Evolutionary conservation across 2,329 filamentous ascomycete species (phyloP).

Genomic region (Nemania sp.): DNA sequence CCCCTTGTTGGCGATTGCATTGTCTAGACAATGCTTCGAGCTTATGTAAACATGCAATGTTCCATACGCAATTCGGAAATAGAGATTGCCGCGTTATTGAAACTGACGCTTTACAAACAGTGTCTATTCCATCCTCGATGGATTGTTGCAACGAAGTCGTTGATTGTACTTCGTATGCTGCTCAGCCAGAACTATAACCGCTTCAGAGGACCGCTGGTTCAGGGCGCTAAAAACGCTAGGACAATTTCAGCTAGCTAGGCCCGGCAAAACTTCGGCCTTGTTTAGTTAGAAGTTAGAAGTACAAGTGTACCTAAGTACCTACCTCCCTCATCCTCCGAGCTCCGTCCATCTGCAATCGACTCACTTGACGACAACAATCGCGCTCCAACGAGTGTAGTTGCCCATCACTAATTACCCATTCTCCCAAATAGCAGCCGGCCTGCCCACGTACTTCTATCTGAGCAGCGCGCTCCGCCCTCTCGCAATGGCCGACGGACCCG

Average conservation of each 20-base stretch:
- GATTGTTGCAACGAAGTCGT: constrained; percentile 15
- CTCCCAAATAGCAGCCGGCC: neutral
- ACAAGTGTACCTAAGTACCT: neutral
- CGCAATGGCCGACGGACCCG: constrained; percentile 42
- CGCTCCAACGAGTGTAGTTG: constrained; percentile 4
- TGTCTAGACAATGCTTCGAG: constrained; percentile 11
- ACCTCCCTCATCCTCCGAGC: constrained; percentile 3
- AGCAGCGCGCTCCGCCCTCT: constrained; percentile 4
- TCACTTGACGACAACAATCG: constrained; percentile 5
- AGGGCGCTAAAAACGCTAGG: too few species aligned
- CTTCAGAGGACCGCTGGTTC: too few species aligned
- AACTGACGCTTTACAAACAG: constrained; percentile 6
- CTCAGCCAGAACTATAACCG: too few species aligned
- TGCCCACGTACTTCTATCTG: neutral
- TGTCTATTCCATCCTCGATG: constrained; percentile 12
- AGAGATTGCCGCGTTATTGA: constrained; percentile 7
- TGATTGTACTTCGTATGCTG: constrained; percentile 2
- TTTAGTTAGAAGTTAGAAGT: neutral
- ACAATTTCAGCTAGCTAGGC: too few species aligned
- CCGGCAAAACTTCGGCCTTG: constrained; percentile 16
- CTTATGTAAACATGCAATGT: constrained; percentile 6
- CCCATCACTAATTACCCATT: neutral
- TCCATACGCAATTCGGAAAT: constrained; percentile 3
- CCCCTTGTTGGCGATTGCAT: constrained; percentile 7
- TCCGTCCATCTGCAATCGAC: neutral